Percentiles rank a stretch among this genome's conserved stretches.
Evolutionary conservation across 2,329 filamentous ascomycete species (phyloP).

Genomic region (Venturia nashicola): DNA sequence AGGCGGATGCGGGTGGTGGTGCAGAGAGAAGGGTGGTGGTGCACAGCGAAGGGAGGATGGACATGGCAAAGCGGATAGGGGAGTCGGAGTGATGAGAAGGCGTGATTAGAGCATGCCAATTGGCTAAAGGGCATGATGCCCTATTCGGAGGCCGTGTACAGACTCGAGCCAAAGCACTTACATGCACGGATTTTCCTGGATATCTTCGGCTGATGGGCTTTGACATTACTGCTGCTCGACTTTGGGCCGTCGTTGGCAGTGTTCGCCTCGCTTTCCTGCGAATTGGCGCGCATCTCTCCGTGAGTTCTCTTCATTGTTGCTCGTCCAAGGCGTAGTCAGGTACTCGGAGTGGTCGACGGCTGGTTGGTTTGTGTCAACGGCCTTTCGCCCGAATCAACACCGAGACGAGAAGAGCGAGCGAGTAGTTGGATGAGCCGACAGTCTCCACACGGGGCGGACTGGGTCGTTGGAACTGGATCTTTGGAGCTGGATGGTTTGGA

Average conservation of each 20-base stretch:
- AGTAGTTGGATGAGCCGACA: not conserved
- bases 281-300: constrained; percentile 7
- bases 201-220: constrained; percentile 10
- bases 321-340: not conserved
- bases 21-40: not conserved
- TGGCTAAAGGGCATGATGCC: not conserved
- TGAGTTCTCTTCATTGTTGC: constrained; percentile 8
- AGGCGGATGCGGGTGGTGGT: not conserved
- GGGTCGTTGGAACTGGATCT: too few relatives aligned
- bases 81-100: not conserved
- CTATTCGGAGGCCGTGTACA: too few relatives aligned
- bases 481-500: too few relatives aligned
- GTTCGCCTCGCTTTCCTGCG: not conserved
- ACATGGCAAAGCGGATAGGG: not conserved
- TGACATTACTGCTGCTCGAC: not conserved
- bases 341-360: not conserved
- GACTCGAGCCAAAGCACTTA: constrained; percentile 1
- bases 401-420: not conserved
- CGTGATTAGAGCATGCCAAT: not conserved
- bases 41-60: not conserved
- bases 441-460: not conserved
- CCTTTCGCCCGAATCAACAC: not conserved
- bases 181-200: constrained; percentile 11
- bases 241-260: not conserved
- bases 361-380: not conserved